phyloP scores from a whole-genome alignment of 1,284 basidiomycete species.

The Porodaedalea pini region DNA sequence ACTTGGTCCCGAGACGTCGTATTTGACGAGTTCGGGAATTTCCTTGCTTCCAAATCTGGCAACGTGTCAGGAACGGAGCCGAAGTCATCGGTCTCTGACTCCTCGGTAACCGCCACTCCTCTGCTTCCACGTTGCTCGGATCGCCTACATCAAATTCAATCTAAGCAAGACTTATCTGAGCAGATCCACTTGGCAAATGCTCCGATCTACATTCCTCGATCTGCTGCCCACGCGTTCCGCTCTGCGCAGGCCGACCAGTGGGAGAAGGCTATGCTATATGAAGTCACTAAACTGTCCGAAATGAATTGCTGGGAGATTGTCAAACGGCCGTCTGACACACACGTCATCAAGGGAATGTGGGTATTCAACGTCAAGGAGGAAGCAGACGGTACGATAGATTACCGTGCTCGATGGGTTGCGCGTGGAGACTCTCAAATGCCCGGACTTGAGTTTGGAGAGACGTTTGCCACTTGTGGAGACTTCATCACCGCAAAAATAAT shows the following conservation, averaged over 20 bases:
- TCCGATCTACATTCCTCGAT: background rate
- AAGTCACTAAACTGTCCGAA: background rate
- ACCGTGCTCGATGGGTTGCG: background rate
- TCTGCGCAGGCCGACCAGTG: background rate
- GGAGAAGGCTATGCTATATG: background rate
- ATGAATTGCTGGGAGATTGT: constrained; percentile 1
- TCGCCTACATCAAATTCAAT: background rate
- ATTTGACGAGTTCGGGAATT: background rate
- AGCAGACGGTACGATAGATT: background rate
- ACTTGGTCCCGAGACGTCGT: background rate
- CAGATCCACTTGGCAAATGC: background rate
- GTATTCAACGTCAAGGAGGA: background rate
- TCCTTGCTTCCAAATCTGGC: background rate
- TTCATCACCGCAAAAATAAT: background rate
- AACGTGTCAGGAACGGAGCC: background rate
- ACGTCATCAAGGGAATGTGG: constrained; percentile 11
- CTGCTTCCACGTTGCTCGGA: no score
- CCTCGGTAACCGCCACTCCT: no score
- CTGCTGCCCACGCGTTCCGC: background rate
- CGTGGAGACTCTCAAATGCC: background rate
- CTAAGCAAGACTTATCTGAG: background rate
- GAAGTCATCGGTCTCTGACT: no score
- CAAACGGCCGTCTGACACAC: background rate
- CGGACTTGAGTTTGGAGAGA: constrained; percentile 1
- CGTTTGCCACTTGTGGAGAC: background rate